Evolutionary conservation across 768 basidiomycete genomes (phyloP), one percentile per base, ranked within the genome.

Genomic region (Tubosaeta brunneosetosa): DNA sequence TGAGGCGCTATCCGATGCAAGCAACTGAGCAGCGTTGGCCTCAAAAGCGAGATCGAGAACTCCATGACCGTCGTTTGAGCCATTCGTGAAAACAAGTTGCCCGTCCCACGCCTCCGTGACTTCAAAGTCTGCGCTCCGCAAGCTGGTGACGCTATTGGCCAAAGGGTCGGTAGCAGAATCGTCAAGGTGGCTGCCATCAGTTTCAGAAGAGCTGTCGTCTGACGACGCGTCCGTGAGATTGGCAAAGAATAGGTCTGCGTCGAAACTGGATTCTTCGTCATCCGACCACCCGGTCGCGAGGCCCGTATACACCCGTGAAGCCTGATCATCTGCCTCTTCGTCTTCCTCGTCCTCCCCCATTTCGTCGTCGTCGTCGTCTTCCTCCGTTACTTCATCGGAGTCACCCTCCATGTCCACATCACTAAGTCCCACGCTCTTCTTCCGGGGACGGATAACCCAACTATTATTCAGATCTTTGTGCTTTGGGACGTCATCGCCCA

Each of bases 181-280:
- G 27, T 74, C 75, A 37, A 71, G 73, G 56, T 80, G 77, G 51
- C 71, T 72, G 31, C 75, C 74, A 29, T 80, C 81, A 46, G 73
- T 74, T 51, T 74, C 77, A 31, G 68, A 60, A 56, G 62, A 64
- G 44, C 55, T 48, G 33, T 64, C 66, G 49, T 72, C 77, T 8
- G 64, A 61, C 19, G 76, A 78, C 1, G 77, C 68, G 61, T 81
- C 87, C 34, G 83, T 82, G 38, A 91, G 79, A 62, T 89, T 86
- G 50, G 85, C 82, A 61, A 92, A 91, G 72, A 92, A 91, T 0
- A 91, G 67, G 55, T 91, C 88, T 10, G 90, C 90, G 59, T 92
- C 90, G 60, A 89, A 88, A 54, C 78, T 81, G 2, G 83, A 85
- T 65, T 89, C 88, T 48, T 79, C 88, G 52, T 84, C 86, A 17